phyloP scores from a whole-genome alignment of 2,329 filamentous ascomycete genomes.

The Trichoderma pleuroti region DNA sequence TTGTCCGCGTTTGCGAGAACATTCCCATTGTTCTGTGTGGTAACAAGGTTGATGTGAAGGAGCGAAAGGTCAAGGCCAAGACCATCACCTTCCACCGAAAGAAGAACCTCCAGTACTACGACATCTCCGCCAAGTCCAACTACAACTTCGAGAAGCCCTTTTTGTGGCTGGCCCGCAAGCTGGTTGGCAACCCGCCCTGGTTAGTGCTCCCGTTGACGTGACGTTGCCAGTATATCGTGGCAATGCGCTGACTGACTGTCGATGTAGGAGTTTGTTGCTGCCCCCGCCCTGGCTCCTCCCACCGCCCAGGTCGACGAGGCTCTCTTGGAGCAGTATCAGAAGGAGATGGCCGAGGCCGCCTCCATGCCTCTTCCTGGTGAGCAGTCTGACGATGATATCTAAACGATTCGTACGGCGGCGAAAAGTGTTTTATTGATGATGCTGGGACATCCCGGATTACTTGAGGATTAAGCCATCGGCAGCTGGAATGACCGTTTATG shows the following conservation, averaged over 20 bases:
- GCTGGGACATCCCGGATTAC: conserved; percentile 16
- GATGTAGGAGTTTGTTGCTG: conserved; percentile 87
- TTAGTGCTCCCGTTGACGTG: conserved; percentile 16
- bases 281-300: conserved; percentile 88
- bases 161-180: conserved; percentile 98
- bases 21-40: conserved; percentile 97
- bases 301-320: conserved; percentile 84
- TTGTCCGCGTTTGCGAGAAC: conserved; percentile 98
- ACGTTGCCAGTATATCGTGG: neutral
- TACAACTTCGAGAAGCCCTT: conserved; percentile 99
- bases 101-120: conserved; percentile 99
- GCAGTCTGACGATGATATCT: conserved; percentile 72
- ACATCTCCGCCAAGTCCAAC: conserved; percentile 99
- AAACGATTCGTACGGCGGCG: conserved; percentile 37
- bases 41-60: conserved; percentile 99
- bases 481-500: conserved; percentile 39
- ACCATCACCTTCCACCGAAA: conserved; percentile 99
- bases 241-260: neutral
- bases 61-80: conserved; percentile 99
- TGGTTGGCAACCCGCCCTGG: conserved; percentile 75
- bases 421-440: conserved; percentile 23
- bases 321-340: conserved; percentile 75
- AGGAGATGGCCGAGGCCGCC: conserved; percentile 83
- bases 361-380: conserved; percentile 87
- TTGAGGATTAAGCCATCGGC: conserved; percentile 19